phyloP scores from a whole-genome alignment of 305 asterid genomes.

The Fraxinus albicans region DNA sequence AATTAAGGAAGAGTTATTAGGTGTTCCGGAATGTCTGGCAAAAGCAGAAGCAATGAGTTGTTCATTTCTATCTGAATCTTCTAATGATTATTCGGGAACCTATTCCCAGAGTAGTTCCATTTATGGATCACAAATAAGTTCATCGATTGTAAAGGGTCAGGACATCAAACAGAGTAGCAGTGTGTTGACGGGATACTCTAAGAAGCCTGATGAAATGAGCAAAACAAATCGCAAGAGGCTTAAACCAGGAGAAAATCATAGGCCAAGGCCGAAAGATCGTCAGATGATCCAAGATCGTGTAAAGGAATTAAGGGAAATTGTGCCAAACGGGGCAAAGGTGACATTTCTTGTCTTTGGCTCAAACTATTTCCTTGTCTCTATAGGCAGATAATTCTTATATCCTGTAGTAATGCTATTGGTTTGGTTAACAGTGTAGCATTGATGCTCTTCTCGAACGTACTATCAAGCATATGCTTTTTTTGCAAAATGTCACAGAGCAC shows the following conservation, averaged over 20 bases:
- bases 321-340: constrained; percentile 80
- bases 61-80: constrained; percentile 34
- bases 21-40: constrained; percentile 41
- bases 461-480: constrained; percentile 24
- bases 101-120: constrained; percentile 53
- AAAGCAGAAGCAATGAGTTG: constrained; percentile 37
- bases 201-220: constrained; percentile 43
- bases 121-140: constrained; percentile 51
- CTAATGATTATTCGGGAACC: constrained; percentile 36
- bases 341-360: neutral
- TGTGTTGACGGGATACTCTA: constrained; percentile 47
- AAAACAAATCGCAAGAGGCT: constrained; percentile 64
- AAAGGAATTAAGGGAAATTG: constrained; percentile 73
- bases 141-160: constrained; percentile 48
- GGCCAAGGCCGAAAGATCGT: constrained; percentile 85
- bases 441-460: constrained; percentile 22
- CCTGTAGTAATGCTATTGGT: constrained; percentile 6
- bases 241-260: constrained; percentile 72
- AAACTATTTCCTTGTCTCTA: neutral
- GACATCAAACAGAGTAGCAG: constrained; percentile 41
- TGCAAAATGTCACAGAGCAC: constrained; percentile 19
- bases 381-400: neutral
- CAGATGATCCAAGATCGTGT: constrained; percentile 92
- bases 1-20: constrained; percentile 45
- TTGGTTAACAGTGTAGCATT: constrained; percentile 25